These are phyloP conservation scores for Exophiala sideris DNA, from an alignment of 2,329 filamentous ascomycete genomes.

Conservation along the genomic window DNA sequence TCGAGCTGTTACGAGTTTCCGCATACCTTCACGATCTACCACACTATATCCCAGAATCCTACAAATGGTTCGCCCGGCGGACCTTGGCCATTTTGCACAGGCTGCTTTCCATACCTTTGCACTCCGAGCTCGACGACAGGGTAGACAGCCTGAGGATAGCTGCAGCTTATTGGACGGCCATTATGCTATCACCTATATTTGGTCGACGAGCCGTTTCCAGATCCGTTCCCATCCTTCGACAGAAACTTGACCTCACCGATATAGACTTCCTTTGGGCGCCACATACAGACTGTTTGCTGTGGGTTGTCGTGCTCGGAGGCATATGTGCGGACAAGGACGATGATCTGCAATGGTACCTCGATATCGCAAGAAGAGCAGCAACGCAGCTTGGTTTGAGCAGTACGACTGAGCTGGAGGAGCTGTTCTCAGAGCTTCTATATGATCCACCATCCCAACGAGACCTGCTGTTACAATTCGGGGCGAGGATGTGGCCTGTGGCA, in stretches of 20 bases:
- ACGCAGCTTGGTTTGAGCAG: constrained; percentile 9
- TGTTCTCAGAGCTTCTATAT: constrained; percentile 12
- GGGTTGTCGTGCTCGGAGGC: constrained; percentile 16
- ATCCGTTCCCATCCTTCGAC: background rate
- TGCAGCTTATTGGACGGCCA: constrained; percentile 9
- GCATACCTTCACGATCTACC: constrained; percentile 3
- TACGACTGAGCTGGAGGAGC: constrained; percentile 10
- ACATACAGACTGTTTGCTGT: constrained; percentile 14
- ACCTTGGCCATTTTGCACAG: constrained; percentile 16
- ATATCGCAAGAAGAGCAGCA: constrained; percentile 9
- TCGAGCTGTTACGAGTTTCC: constrained; percentile 18
- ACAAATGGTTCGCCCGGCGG: constrained; percentile 20
- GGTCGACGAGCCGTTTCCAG: constrained; percentile 4
- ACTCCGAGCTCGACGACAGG: constrained; percentile 8
- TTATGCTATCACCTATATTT: constrained; percentile 5
- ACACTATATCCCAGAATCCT: constrained; percentile 12
- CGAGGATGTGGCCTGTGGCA: constrained; percentile 8
- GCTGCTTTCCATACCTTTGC: constrained; percentile 17
- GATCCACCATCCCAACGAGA: constrained; percentile 14
- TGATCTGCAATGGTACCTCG: constrained; percentile 15
- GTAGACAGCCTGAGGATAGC: constrained; percentile 12
- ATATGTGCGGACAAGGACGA: constrained; percentile 8
- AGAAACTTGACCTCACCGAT: constrained; percentile 8
- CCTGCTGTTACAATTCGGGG: constrained; percentile 10
- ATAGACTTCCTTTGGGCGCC: constrained; percentile 1